These are phyloP conservation scores for Nakazawaea anatomiae DNA, from an alignment of 805 yeast genomes.

Conservation along the genomic window DNA sequence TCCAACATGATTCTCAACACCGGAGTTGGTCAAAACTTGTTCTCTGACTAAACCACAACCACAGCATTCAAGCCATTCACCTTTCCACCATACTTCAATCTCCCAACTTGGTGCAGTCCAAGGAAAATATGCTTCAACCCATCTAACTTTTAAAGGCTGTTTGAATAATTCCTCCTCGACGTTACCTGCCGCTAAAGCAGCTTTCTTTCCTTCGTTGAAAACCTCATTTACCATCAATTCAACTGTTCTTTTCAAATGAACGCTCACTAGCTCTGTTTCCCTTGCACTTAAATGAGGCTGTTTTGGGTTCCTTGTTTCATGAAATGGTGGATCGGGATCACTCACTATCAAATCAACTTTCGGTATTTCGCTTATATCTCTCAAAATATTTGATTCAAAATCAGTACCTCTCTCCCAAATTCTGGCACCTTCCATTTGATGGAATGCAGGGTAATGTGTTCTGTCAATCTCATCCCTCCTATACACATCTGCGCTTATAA, in stretches of 20 bases:
- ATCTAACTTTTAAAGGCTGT: slow-evolving; percentile 78
- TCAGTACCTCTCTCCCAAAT: slow-evolving; percentile 57
- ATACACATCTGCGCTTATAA: slow-evolving; percentile 93
- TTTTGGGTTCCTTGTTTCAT: slow-evolving; percentile 62
- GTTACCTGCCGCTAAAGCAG: slow-evolving; percentile 55
- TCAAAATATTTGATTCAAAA: slow-evolving; percentile 34
- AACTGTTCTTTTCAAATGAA: slow-evolving; percentile 79
- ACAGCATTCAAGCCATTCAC: slow-evolving; percentile 95
- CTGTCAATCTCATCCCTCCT: slow-evolving; percentile 92
- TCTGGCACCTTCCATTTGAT: slow-evolving; percentile 96
- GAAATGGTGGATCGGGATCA: slow-evolving; percentile 57
- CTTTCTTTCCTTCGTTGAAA: slow-evolving; percentile 62
- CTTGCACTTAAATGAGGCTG: slow-evolving; percentile 67
- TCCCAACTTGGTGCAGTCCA: slow-evolving; percentile 99
- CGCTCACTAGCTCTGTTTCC: slow-evolving; percentile 64
- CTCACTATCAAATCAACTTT: slow-evolving; percentile 66
- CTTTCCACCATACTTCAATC: slow-evolving; percentile 98
- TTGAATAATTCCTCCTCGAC: slow-evolving; percentile 49
- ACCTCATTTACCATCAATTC: slow-evolving; percentile 81
- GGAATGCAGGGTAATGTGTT: slow-evolving; percentile 96
- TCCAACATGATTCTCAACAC: slow-evolving; percentile 62
- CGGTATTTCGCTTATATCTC: slow-evolving; percentile 64
- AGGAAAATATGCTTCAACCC: slow-evolving; percentile 95
- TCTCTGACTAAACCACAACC: slow-evolving; percentile 92
- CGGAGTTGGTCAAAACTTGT: slow-evolving; percentile 70